These are phyloP conservation scores for Discostella stelligeroides DNA, from an alignment of 108 stramenopile species.

Conservation along the genomic window DNA sequence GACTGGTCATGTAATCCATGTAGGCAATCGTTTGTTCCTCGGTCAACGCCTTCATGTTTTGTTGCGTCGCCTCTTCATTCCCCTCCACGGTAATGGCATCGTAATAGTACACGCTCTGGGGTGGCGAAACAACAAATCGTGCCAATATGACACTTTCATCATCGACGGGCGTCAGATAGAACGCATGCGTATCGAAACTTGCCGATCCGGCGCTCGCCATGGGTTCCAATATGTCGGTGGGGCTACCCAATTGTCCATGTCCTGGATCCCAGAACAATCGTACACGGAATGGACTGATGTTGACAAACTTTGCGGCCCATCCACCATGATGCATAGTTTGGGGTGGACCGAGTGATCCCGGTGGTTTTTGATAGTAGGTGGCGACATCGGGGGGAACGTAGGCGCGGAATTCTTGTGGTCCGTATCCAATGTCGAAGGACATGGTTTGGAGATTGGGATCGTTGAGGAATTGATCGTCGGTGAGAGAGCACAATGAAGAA, in stretches of 20 bases:
- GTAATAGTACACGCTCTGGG: conserved; percentile 61
- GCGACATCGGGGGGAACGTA: conserved; percentile 82
- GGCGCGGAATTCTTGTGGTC: conserved; percentile 49
- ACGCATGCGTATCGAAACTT: conserved; percentile 62
- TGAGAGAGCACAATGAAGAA: conserved; percentile 31
- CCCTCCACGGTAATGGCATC: conserved; percentile 65
- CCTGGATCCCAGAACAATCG: conserved; percentile 63
- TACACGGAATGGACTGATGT: conserved; percentile 53
- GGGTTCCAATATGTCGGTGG: conserved; percentile 47
- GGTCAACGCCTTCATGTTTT: conserved; percentile 51
- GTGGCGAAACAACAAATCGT: conserved; percentile 21
- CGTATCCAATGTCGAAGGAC: conserved; percentile 46
- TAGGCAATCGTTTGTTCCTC: conserved; percentile 53
- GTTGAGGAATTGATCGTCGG: conserved; percentile 34
- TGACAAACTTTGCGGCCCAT: conserved; percentile 79
- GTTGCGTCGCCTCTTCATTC: conserved; percentile 61
- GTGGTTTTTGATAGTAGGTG: conserved; percentile 52
- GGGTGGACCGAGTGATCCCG: conserved; percentile 26
- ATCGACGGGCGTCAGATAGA: conserved; percentile 53
- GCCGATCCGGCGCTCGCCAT: conserved; percentile 66
- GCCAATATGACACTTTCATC: conserved; percentile 35
- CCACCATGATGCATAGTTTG: conserved; percentile 66
- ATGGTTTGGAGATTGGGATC: conserved; percentile 38
- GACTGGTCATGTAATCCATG: conserved; percentile 46
- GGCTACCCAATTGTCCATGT: conserved; percentile 35